Evolutionary conservation across 1,139 yeast species (phyloP), one percentile per base, ranked within the genome.

Genomic region (Lodderomyces elongisporus): DNA sequence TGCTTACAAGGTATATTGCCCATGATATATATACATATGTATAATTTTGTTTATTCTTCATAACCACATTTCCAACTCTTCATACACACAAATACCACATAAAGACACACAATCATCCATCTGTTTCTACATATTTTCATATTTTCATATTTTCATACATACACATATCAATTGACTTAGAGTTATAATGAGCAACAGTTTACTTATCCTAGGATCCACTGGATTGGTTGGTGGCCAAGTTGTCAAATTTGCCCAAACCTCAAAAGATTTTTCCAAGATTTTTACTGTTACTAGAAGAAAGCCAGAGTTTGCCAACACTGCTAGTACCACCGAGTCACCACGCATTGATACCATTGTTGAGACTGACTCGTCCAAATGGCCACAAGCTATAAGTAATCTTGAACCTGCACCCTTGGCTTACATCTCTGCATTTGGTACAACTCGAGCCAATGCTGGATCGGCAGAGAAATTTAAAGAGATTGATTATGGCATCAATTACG

Each of bases 401-500:
- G 17, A 25, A 20, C 37, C 38, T 28, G 40, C 25, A 43, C 51
- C 50, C 39, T 53, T 34, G 17, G 41, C 65, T 1, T 65, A 75
- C 38, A 71, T 79, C 42, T 73, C 85, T 2, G 76, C 79, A 0
- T 70, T 85, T 46, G 94, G 88, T n/a, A 82, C 95, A 12, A 85
- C 94, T 1, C 66, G 71, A 34, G 79, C 73, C 1, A 66, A 60
- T 13, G 94, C 88, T 3, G 91, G 91, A n/a, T 64, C 79, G 1
- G 62, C 77, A 3, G 83, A 72, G 17, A 70, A 75, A 15, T 88
- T 84, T 56, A 66, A 68, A 42, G 64, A 66, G 43, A 77, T 85
- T 41, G 95, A 85, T 48, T 73, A 78, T 46, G 93, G 83, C 31
- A 60, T 78, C 43, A 85, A 83, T 49, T 56, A 71, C 27, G 74